A percentile compares a stretch with the other conserved stretches of the same genome.
phyloP scores from a whole-genome alignment of 202 grass and related monocot species.

The Panicum virgatum region DNA sequence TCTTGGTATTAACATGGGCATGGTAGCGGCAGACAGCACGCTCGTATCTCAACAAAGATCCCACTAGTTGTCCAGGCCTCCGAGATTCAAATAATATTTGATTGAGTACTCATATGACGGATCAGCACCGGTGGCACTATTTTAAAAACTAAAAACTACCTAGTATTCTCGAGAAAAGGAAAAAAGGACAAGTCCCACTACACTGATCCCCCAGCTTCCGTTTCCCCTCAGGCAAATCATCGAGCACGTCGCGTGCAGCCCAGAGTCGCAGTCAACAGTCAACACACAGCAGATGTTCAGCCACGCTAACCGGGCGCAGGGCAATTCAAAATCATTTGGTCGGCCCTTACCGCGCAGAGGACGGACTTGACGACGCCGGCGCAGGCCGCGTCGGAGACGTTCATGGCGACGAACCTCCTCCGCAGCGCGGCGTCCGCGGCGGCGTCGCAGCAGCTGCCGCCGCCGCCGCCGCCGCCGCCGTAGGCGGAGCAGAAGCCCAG shows the following conservation, averaged over 20 bases:
- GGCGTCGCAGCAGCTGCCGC: conserved; percentile 30
- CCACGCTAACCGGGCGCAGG: neutral
- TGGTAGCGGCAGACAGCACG: neutral
- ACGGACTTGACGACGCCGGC: conserved; percentile 48
- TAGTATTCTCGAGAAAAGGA: neutral
- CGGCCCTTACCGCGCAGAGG: conserved; percentile 55
- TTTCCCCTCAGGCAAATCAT: conserved; percentile 18
- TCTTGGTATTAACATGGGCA: neutral
- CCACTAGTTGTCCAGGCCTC: neutral
- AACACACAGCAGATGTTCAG: neutral
- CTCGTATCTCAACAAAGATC: conserved; percentile 4
- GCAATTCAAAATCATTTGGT: neutral
- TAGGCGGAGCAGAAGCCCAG: too few species aligned
- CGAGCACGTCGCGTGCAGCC: neutral
- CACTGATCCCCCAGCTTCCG: neutral
- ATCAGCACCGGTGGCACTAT: neutral
- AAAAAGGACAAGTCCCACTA: neutral
- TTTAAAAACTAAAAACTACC: neutral
- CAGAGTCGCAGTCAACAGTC: neutral
- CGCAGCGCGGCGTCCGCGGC: conserved; percentile 35
- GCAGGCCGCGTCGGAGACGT: conserved; percentile 30
- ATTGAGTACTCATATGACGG: neutral
- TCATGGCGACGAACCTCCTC: conserved; percentile 40
- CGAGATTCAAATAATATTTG: neutral
- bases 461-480: neutral